Conservation (phyloP, 2,329 filamentous ascomycete genomes). For the Venturia pyrina region DNA sequence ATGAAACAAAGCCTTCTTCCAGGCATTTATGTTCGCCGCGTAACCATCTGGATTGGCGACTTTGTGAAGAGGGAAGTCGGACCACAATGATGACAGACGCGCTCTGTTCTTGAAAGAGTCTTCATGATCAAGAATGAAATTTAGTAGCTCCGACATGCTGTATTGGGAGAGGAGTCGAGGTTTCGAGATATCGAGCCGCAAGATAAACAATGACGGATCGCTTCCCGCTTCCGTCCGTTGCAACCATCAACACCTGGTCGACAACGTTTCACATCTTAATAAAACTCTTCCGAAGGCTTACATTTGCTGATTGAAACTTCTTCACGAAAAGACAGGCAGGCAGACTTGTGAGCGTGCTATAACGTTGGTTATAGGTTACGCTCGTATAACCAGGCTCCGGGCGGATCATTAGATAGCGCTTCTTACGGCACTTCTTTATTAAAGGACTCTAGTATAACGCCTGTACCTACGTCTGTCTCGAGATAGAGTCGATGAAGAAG, state of each 20-base stretch:
- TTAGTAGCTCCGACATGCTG: slow-evolving; percentile 57
- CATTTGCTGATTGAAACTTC: too few species aligned
- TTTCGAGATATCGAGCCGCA: background rate
- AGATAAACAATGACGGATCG: slow-evolving; percentile 3
- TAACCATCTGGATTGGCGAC: slow-evolving; percentile 79
- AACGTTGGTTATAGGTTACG: too few species aligned
- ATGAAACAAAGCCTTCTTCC: slow-evolving; percentile 63
- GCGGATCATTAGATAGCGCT: too few species aligned
- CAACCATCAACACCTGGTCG: background rate
- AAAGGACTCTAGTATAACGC: too few species aligned
- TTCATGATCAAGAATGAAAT: slow-evolving; percentile 45
- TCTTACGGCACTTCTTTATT: too few species aligned
- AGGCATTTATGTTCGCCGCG: slow-evolving; percentile 66
- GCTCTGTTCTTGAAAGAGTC: slow-evolving; percentile 47
- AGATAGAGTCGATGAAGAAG: too few species aligned
- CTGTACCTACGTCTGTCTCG: too few species aligned
- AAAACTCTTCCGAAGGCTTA: too few species aligned
- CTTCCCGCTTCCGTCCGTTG: background rate
- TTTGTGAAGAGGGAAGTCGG: slow-evolving; percentile 68
- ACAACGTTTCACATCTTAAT: too few species aligned
- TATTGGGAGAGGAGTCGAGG: background rate
- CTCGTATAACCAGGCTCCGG: too few species aligned
- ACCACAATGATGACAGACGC: slow-evolving; percentile 77
- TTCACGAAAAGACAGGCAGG: too few species aligned
- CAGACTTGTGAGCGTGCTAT: too few species aligned